Conservation (phyloP, 1,139 yeast species). For the Pneumocystis jirovecii region DNA sequence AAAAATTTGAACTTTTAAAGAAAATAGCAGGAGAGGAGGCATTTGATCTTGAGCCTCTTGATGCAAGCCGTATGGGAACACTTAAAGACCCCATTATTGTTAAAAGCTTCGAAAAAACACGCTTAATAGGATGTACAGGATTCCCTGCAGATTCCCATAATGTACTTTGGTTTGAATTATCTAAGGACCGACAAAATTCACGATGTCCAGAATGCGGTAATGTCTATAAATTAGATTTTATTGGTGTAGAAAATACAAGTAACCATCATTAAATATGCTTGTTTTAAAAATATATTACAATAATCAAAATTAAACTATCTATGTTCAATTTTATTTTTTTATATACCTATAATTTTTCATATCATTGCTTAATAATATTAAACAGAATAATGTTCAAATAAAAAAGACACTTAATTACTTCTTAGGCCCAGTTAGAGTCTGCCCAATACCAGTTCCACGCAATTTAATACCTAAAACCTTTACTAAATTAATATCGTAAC, state of each 20-base stretch:
- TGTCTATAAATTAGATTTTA: conserved; percentile 74
- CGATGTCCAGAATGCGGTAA: conserved; percentile 99
- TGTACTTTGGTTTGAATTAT: conserved; percentile 70
- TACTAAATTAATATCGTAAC: neutral
- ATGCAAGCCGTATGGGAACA: conserved; percentile 79
- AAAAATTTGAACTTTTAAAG: conserved; percentile 88
- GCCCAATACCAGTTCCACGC: conserved; percentile 91
- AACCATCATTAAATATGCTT: neutral
- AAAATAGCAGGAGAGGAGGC: conserved; percentile 91
- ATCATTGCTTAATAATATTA: neutral
- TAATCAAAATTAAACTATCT: neutral
- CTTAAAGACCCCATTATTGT: conserved; percentile 72
- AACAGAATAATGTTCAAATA: neutral
- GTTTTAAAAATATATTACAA: neutral
- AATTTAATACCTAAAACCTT: conserved; percentile 76
- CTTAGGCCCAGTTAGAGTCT: conserved; percentile 69
- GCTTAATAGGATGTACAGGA: conserved; percentile 97
- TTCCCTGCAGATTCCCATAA: conserved; percentile 84
- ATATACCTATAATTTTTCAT: neutral
- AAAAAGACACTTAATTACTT: conserved; percentile 24
- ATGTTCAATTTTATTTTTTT: neutral
- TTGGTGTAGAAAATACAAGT: conserved; percentile 33
- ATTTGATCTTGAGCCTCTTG: conserved; percentile 82
- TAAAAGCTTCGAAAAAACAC: conserved; percentile 81
- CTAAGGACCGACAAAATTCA: conserved; percentile 57